A percentile compares a stretch with the other conserved stretches of the same genome.
Conservation (phyloP, 1,284 basidiomycete genomes). For the Leccinum subrobustum region DNA sequence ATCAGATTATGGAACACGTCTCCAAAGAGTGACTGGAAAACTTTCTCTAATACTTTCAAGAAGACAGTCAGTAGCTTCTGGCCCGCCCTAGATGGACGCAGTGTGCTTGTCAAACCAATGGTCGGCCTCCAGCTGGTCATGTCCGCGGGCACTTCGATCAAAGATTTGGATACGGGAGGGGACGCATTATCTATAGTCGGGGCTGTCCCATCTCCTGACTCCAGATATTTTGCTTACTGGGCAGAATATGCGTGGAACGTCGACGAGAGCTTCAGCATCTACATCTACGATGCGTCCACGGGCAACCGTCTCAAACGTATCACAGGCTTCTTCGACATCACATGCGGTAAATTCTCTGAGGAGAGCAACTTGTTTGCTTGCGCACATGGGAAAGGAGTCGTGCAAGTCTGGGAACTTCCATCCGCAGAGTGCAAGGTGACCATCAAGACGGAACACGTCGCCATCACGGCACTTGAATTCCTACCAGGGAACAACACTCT, state of each 20-base stretch:
- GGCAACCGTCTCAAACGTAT: constrained; percentile 20
- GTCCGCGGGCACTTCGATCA: constrained; percentile 8
- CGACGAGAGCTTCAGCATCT: constrained; percentile 17
- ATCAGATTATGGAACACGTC: constrained; percentile 19
- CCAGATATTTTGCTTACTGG: constrained; percentile 24
- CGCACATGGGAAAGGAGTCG: constrained; percentile 18
- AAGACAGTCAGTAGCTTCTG: constrained; percentile 6
- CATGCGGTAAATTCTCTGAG: constrained; percentile 15
- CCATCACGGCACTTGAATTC: constrained; percentile 19
- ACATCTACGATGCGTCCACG: constrained; percentile 18
- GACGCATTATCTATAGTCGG: constrained; percentile 7
- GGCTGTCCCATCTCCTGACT: constrained; percentile 21
- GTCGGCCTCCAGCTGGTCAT: constrained; percentile 12
- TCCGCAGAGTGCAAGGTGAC: constrained; percentile 11
- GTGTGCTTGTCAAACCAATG: constrained; percentile 14
- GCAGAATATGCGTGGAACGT: constrained; percentile 21
- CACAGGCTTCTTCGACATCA: constrained; percentile 18
- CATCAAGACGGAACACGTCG: constrained; percentile 12
- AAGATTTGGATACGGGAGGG: constrained; percentile 20
- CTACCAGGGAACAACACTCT: constrained; percentile 13
- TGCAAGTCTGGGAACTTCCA: constrained; percentile 24
- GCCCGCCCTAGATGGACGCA: constrained; percentile 15
- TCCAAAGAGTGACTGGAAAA: constrained; percentile 12
- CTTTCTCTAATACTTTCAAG: constrained; percentile 1
- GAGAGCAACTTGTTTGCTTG: constrained; percentile 17